These are phyloP conservation scores for Spinellus fusiger DNA, from an alignment of 192 early-diverging fungal genomes.

Conservation along the genomic window DNA sequence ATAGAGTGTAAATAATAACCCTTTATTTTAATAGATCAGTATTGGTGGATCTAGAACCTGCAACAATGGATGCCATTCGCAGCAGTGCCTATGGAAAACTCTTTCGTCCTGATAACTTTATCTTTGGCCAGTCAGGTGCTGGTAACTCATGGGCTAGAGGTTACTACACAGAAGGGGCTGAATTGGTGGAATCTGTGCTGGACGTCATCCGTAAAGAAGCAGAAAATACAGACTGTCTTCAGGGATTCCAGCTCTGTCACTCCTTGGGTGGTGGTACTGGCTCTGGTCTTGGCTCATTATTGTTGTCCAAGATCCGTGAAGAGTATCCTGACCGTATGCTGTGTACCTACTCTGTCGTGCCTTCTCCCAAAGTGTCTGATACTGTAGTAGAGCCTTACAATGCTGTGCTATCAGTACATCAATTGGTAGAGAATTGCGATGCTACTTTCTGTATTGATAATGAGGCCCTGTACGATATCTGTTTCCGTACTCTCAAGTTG, in stretches of 20 bases:
- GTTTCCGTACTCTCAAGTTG: constrained; percentile 54
- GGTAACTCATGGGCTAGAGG: constrained; percentile 96
- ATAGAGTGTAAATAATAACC: too few species aligned
- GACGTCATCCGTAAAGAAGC: constrained; percentile 64
- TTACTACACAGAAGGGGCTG: constrained; percentile 76
- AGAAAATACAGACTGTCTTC: constrained; percentile 59
- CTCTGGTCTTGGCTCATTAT: constrained; percentile 65
- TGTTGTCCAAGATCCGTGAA: constrained; percentile 70
- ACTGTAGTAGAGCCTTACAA: constrained; percentile 78
- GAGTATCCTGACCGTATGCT: constrained; percentile 73
- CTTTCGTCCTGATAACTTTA: constrained; percentile 69
- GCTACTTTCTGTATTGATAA: constrained; percentile 68
- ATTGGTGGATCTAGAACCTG: constrained; percentile 77
- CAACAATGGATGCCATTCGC: constrained; percentile 61
- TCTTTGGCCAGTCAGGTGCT: constrained; percentile 67
- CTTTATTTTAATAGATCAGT: constrained; percentile 38
- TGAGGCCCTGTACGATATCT: constrained; percentile 63
- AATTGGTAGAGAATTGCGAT: constrained; percentile 63
- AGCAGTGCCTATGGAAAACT: constrained; percentile 49
- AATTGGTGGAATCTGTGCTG: constrained; percentile 59
- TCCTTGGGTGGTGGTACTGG: constrained; percentile 73
- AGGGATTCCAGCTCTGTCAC: constrained; percentile 70
- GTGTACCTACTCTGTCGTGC: constrained; percentile 71
- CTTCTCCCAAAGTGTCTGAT: constrained; percentile 70
- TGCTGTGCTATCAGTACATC: constrained; percentile 60